Percentiles rank a stretch among this genome's conserved stretches.
Conservation (phyloP, 1,139 yeast species). For the Lodderomyces oxycetoniae region DNA sequence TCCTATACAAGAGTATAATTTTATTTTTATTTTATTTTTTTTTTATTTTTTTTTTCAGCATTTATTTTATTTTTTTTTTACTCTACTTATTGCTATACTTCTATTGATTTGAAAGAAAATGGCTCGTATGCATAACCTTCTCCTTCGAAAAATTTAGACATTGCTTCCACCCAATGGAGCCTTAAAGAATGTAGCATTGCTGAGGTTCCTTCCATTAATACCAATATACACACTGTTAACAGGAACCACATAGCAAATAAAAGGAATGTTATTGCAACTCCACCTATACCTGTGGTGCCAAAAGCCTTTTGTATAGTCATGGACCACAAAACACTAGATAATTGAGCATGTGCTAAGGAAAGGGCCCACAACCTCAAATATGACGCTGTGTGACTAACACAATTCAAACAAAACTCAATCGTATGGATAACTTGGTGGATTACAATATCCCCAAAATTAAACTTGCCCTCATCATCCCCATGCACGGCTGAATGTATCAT, state of each 20-base stretch:
- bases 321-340: conserved; percentile 90
- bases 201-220: conserved; percentile 97
- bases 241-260: conserved; percentile 94
- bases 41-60: background rate
- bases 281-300: conserved; percentile 56
- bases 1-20: no score
- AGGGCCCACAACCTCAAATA: conserved; percentile 96
- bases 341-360: conserved; percentile 94
- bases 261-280: conserved; percentile 67
- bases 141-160: conserved; percentile 96
- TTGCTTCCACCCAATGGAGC: conserved; percentile 98
- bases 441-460: conserved; percentile 84
- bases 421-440: conserved; percentile 98
- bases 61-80: conserved; percentile 4
- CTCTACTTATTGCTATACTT: conserved; percentile 7
- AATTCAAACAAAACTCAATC: conserved; percentile 93
- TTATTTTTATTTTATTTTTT: no score
- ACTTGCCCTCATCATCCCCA: conserved; percentile 47
- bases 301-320: conserved; percentile 91
- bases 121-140: conserved; percentile 91
- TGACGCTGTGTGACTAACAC: conserved; percentile 98
- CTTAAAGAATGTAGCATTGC: conserved; percentile 98
- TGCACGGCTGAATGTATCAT: conserved; percentile 25
- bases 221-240: conserved; percentile 84
- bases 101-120: conserved; percentile 48